Conservation (phyloP, 2,329 filamentous ascomycete genomes). For the Trichoderma breve region DNA sequence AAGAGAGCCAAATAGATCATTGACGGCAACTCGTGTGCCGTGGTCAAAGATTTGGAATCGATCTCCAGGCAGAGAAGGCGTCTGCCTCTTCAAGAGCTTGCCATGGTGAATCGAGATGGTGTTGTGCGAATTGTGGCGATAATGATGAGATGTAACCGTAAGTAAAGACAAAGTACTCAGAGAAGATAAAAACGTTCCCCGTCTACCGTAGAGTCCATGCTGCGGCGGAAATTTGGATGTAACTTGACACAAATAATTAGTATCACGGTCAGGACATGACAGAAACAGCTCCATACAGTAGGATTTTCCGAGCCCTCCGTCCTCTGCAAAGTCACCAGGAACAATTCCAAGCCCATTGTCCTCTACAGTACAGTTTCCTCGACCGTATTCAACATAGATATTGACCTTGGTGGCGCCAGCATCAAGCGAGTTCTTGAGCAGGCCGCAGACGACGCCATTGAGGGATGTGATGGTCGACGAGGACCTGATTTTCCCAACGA, state of each 20-base stretch:
- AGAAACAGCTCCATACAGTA: slow-evolving; percentile 58
- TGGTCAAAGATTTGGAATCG: slow-evolving; percentile 54
- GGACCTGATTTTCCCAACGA: slow-evolving; percentile 77
- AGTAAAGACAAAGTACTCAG: slow-evolving; percentile 74
- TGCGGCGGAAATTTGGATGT: slow-evolving; percentile 68
- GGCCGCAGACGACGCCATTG: slow-evolving; percentile 65
- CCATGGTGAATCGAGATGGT: slow-evolving; percentile 70
- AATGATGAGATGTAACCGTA: slow-evolving; percentile 70
- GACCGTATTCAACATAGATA: slow-evolving; percentile 69
- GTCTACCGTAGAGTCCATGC: slow-evolving; percentile 57
- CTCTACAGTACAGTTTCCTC: slow-evolving; percentile 75
- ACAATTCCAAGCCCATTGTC: slow-evolving; percentile 81
- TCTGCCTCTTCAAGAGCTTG: slow-evolving; percentile 60
- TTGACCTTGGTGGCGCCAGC: slow-evolving; percentile 67
- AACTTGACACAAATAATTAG: slow-evolving; percentile 48
- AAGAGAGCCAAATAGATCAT: slow-evolving; percentile 85
- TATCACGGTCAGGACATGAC: not conserved
- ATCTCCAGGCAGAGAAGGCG: slow-evolving; percentile 59
- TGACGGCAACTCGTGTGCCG: slow-evolving; percentile 74
- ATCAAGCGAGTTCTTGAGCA: slow-evolving; percentile 84
- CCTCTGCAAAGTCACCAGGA: slow-evolving; percentile 66
- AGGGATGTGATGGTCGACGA: slow-evolving; percentile 77
- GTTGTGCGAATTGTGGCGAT: slow-evolving; percentile 58
- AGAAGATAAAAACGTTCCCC: slow-evolving; percentile 75
- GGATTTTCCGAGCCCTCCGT: slow-evolving; percentile 69